Conservation (phyloP, 768 basidiomycete genomes). For the Mycena rosella region DNA sequence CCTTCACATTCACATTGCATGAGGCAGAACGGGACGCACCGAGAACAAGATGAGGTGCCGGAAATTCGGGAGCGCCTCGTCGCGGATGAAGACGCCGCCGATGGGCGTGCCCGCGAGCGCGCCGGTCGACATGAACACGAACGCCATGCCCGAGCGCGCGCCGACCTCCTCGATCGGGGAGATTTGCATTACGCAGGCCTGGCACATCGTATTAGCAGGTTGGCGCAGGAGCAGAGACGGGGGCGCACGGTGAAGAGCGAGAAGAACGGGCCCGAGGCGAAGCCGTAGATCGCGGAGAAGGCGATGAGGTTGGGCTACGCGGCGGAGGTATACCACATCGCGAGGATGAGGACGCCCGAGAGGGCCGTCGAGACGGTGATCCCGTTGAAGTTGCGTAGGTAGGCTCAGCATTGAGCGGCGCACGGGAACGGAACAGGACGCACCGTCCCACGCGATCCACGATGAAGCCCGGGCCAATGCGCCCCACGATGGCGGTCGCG, state of each 20-base stretch:
- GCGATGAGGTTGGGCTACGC: constrained; percentile 39
- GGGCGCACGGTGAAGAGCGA: constrained; percentile 36
- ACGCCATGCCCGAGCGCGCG: constrained; percentile 42
- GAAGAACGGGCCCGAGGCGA: constrained; percentile 44
- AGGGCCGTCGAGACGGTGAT: constrained; percentile 31
- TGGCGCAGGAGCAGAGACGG: too few species aligned
- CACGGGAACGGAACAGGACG: background rate
- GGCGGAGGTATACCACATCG: constrained; percentile 41
- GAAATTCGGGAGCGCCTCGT: constrained; percentile 35
- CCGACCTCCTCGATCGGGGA: constrained; percentile 43
- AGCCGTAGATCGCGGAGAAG: constrained; percentile 42
- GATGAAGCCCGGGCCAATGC: constrained; percentile 41
- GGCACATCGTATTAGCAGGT: background rate
- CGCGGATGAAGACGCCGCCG: constrained; percentile 40
- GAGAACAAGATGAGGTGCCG: constrained; percentile 42
- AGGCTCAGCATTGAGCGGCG: too few species aligned
- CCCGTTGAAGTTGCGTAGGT: constrained; percentile 37
- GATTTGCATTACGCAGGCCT: constrained; percentile 41
- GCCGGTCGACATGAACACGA: constrained; percentile 41
- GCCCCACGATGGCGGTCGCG: constrained; percentile 42
- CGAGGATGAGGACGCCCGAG: constrained; percentile 40
- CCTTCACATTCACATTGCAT: too few species aligned
- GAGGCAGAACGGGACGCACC: constrained; percentile 21
- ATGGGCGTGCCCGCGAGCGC: constrained; percentile 43
- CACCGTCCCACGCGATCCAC: constrained; percentile 42